phyloP scores from a whole-genome alignment of 2,329 filamentous ascomycete species.

The Saccharata proteae region DNA sequence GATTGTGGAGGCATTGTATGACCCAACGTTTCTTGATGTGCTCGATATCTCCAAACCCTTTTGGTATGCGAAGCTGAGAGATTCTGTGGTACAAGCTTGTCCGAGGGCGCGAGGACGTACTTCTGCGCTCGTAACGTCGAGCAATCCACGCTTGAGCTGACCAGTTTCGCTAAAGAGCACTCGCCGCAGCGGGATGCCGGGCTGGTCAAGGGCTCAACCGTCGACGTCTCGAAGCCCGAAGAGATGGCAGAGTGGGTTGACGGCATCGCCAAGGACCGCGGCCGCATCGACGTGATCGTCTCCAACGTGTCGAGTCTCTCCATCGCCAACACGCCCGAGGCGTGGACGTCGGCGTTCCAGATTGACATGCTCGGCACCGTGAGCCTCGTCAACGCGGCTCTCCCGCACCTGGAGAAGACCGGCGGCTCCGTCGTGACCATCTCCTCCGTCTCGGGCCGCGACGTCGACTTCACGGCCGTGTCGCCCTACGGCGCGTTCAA shows the following conservation, averaged over 20 bases:
- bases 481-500: conserved; percentile 26
- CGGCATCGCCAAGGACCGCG: conserved; percentile 11
- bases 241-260: conserved; percentile 15
- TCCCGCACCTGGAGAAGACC: conserved; percentile 22
- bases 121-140: too few species aligned
- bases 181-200: too few species aligned
- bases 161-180: too few species aligned
- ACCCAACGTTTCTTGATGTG: too few species aligned
- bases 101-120: too few species aligned
- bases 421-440: conserved; percentile 25
- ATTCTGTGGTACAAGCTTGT: too few species aligned
- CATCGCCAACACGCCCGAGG: conserved; percentile 15
- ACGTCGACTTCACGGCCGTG: conserved; percentile 26
- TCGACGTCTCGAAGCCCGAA: conserved; percentile 15
- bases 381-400: conserved; percentile 18
- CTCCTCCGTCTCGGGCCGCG: conserved; percentile 22
- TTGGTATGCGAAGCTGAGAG: too few species aligned
- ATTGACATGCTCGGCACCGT: conserved; percentile 24
- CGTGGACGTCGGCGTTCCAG: conserved; percentile 18
- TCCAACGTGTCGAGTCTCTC: conserved; percentile 20
- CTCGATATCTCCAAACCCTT: too few species aligned
- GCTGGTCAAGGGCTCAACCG: conserved; percentile 12
- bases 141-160: too few species aligned
- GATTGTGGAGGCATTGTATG: too few species aligned
- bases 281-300: conserved; percentile 18